phyloP scores from a whole-genome alignment of 1,139 yeast genomes.

The Kodamaea plutei region DNA sequence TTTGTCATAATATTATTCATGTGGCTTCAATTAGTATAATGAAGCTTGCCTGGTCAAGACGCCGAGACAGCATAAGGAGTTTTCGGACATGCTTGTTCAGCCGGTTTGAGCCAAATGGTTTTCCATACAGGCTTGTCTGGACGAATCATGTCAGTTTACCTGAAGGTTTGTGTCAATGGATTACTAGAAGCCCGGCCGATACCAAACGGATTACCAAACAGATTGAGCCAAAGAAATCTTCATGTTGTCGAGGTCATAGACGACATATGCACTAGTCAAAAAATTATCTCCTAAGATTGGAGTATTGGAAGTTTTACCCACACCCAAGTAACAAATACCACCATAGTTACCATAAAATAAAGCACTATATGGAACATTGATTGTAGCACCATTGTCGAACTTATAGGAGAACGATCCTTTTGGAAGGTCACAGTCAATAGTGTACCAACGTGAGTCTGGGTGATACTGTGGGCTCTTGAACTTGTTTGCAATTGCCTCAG shows the following conservation, averaged over 20 bases:
- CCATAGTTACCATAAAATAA: slow-evolving; percentile 6
- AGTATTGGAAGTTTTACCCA: background rate
- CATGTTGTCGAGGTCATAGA: slow-evolving; percentile 18
- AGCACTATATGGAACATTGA: slow-evolving; percentile 4
- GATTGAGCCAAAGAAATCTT: slow-evolving; percentile 19
- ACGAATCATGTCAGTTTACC: no score
- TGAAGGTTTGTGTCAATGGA: no score
- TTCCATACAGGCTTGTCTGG: no score
- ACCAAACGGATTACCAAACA: no score
- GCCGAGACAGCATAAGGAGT: no score
- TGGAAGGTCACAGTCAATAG: slow-evolving; percentile 5
- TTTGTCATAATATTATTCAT: no score
- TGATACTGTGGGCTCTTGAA: slow-evolving; percentile 4
- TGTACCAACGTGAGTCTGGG: slow-evolving; percentile 2
- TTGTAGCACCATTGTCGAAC: slow-evolving; percentile 5
- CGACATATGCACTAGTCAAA: slow-evolving; percentile 21
- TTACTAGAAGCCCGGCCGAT: no score
- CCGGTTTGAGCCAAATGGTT: no score
- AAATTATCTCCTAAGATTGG: slow-evolving; percentile 16
- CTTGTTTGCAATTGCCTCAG: slow-evolving; percentile 32
- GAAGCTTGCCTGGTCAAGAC: no score
- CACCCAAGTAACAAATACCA: slow-evolving; percentile 6
- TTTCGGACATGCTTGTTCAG: no score
- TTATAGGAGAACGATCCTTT: slow-evolving; percentile 5
- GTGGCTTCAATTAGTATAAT: no score